Evolutionary conservation across 2,329 filamentous ascomycete species (phyloP), one percentile per base, ranked within the genome.

Genomic region (Cadophora luteo-olivacea): DNA sequence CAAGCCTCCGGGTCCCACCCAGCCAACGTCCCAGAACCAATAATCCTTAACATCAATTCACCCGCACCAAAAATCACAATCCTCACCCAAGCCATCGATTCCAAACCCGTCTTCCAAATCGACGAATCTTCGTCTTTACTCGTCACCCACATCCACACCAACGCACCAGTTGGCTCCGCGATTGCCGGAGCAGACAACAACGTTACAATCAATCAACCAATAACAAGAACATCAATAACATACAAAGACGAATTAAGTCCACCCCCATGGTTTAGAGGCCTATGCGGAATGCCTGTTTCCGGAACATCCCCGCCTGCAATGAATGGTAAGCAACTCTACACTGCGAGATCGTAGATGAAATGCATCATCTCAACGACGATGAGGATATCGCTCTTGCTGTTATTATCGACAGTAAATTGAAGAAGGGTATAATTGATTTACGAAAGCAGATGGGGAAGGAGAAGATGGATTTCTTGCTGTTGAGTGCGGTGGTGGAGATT

Each of bases 311-410:
- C 4, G 38, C 57, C 5, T 60, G 32, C 57, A 60, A 41, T 19
- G n/a, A 60, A 41, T 60, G 32, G 32, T 33, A 60, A 60, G 57
- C 57, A 5, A 60, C 57, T 19, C 19, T 60, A 6, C 57, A n/a
- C 22, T 60, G 32, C 8, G 57, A 60, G n/a, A 60, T 60, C 4
- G 22, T 60, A 12, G 33, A 60, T 19, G 57, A 33, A 5, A 11
- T 60, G 3, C 33, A 45, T 7, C 57, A 60, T 24, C 33, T n/a
- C 1, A 45, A 60, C 24, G 57, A 60, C 33, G 57, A 60, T 8
- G 57, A 60, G 19, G 57, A 60, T 9, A 3, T 60, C 29, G 57
- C 57, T 24, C 2, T 60, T 1, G 57, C 32, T 38, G 57, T 60
- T 33, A 60, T 41, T 24, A 16, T 60, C n/a, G 57, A 60, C 33